These are phyloP conservation scores for Flaveria floridana DNA, from an alignment of 140 eudicot species.

Conservation along the genomic window DNA sequence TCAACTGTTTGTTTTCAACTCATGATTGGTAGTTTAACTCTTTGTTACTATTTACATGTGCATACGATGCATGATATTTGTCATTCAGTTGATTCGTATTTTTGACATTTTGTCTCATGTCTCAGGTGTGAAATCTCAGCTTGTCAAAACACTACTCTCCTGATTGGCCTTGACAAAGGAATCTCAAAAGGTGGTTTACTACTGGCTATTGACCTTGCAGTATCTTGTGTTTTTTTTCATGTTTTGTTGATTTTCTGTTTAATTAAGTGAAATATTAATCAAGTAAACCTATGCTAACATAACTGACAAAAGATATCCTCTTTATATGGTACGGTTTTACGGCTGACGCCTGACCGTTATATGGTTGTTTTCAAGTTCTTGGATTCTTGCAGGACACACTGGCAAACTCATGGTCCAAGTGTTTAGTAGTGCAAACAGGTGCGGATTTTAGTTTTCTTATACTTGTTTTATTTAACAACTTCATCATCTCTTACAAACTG, in stretches of 20 bases:
- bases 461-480: not conserved
- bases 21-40: slow-evolving; percentile 5
- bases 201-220: no score
- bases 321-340: not conserved
- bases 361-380: not conserved
- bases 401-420: not conserved
- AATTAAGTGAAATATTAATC: not conserved
- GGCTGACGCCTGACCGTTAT: slow-evolving; percentile 1
- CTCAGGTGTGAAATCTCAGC: slow-evolving; percentile 12
- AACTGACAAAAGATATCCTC: not conserved
- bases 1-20: slow-evolving; percentile 1
- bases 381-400: slow-evolving; percentile 2
- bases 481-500: no score
- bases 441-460: not conserved
- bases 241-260: slow-evolving; percentile 4
- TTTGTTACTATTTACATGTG: slow-evolving; percentile 15
- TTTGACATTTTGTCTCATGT: slow-evolving; percentile 20
- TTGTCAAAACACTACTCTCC: not conserved
- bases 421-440: slow-evolving; percentile 5
- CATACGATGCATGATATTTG: not conserved
- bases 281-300: no score
- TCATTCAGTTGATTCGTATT: not conserved
- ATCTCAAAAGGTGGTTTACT: slow-evolving; percentile 11
- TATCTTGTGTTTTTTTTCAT: not conserved
- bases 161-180: slow-evolving; percentile 20